phyloP scores from a whole-genome alignment of 768 basidiomycete species.

The Polyporus arcularius region DNA sequence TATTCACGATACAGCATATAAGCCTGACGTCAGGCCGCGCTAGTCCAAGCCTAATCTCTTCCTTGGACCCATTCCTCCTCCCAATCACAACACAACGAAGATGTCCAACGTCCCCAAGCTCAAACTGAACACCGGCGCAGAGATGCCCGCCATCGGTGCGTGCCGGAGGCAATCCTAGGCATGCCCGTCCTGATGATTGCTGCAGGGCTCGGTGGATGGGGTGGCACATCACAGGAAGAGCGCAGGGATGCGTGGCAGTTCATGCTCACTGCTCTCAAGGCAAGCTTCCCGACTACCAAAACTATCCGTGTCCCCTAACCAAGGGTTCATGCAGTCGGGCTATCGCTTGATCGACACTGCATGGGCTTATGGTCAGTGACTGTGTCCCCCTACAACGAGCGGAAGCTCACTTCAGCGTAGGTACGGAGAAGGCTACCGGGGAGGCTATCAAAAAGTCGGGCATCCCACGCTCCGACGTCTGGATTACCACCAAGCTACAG shows the following conservation, averaged over 20 bases:
- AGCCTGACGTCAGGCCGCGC: not conserved
- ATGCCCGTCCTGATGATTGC: not conserved
- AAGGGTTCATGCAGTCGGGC: conserved; percentile 18
- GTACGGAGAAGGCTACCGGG: conserved; percentile 27
- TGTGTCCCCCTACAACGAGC: conserved; percentile 9
- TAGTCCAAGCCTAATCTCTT: not conserved
- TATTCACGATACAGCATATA: not conserved
- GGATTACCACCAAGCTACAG: conserved; percentile 62
- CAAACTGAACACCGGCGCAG: conserved; percentile 43
- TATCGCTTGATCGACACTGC: conserved; percentile 34
- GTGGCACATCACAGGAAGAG: conserved; percentile 36
- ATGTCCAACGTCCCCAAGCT: conserved; percentile 32
- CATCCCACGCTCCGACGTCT: conserved; percentile 63
- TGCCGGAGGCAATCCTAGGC: not conserved
- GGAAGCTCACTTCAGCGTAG: conserved; percentile 1
- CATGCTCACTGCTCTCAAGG: conserved; percentile 43
- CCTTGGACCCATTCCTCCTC: not conserved
- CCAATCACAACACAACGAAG: not conserved
- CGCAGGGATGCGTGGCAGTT: conserved; percentile 38
- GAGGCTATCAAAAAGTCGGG: conserved; percentile 44
- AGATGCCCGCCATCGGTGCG: conserved; percentile 45
- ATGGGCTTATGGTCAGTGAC: conserved; percentile 29
- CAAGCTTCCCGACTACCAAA: conserved; percentile 8
- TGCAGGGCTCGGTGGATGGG: conserved; percentile 44
- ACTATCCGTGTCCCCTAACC: not conserved